phyloP scores from a whole-genome alignment of 2,329 filamentous ascomycete genomes.

The Botrytis squamosa region DNA sequence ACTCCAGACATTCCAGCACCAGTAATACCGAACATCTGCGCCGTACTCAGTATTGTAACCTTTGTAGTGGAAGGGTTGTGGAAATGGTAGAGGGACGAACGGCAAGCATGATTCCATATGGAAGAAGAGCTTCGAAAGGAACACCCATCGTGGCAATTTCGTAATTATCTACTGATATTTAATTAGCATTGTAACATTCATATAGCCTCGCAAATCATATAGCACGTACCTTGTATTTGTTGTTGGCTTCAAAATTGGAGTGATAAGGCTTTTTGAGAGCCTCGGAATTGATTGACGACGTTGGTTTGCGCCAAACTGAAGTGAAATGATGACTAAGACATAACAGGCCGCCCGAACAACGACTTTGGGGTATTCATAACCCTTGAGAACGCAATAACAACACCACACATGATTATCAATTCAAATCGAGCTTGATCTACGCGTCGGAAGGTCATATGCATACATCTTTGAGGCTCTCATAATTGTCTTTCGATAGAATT shows the following conservation, averaged over 20 bases:
- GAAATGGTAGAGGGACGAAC: conserved; percentile 35
- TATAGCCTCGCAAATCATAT: background rate
- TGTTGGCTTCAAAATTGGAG: conserved; percentile 25
- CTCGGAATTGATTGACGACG: conserved; percentile 27
- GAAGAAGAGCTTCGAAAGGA: conserved; percentile 45
- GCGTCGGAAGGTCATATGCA: conserved; percentile 36
- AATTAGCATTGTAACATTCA: conserved; percentile 17
- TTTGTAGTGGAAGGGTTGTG: background rate
- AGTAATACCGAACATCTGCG: conserved; percentile 44
- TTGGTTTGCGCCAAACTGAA: conserved; percentile 26
- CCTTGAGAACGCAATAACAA: conserved; percentile 31
- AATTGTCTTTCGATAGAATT: conserved; percentile 28
- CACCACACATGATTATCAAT: conserved; percentile 32
- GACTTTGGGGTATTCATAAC: conserved; percentile 24
- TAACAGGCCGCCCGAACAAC: conserved; percentile 26
- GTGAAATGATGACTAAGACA: conserved; percentile 26
- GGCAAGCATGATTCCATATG: conserved; percentile 43
- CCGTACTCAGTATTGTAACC: conserved; percentile 26
- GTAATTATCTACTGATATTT: conserved; percentile 27
- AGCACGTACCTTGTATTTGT: conserved; percentile 29
- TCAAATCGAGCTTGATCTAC: conserved; percentile 37
- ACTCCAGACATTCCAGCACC: conserved; percentile 43
- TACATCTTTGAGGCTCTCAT: conserved; percentile 28
- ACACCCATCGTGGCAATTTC: conserved; percentile 41
- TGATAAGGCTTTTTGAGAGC: conserved; percentile 24